Evolutionary conservation across 1,284 basidiomycete species (phyloP), one percentile per base, ranked within the genome.

Genomic region (Moesziomyces aphidis): DNA sequence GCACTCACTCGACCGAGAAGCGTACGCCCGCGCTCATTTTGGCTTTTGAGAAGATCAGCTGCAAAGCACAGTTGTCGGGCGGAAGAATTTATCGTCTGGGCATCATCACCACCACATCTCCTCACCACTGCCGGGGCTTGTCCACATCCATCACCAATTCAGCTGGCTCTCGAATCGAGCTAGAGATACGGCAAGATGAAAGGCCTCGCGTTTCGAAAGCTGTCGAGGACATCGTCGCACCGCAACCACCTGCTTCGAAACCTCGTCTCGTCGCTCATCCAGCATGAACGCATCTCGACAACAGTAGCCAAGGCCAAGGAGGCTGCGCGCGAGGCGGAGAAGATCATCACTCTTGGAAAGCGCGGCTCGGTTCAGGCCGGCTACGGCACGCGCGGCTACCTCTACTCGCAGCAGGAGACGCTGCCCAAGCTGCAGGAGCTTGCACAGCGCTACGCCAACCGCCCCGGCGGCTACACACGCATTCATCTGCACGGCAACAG

Each of bases 281-380:
- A 97, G 84, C 95, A 99, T 86, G 94, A 98, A 84, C 92, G 94
- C 82, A 96, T 99, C 85, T 92, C 92, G 85, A 99, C 97, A 6
- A 99, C 97, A 0, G 87, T 97, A 28, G 92, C 97, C 23, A 99
- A 99, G 86, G 97, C 97, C 2, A 92, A 93, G 84, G 95, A 97
- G 83, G 88, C 95, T 5, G 93, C 93, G 11, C 89, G 93, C 73
- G 87, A 97, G 58, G 95, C 95, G 45, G 97, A 99, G 85, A 97
- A 97, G 90, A 93, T 93, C 72, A 61, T 84, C 66, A 84, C 83
- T 15, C 73, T 83, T 13, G 80, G 78, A 36, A 84, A 84, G 63
- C 48, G 73, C 5, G 73, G 73, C 23, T 78, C 77, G 6, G 61
- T 61, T 3, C 73, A 78, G 21, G 55, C 78, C 1, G 50, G 55